Evolutionary conservation across 495 filamentous ascomycete genomes (phyloP).

Genomic region (Hypomontagnella monticulosa): DNA sequence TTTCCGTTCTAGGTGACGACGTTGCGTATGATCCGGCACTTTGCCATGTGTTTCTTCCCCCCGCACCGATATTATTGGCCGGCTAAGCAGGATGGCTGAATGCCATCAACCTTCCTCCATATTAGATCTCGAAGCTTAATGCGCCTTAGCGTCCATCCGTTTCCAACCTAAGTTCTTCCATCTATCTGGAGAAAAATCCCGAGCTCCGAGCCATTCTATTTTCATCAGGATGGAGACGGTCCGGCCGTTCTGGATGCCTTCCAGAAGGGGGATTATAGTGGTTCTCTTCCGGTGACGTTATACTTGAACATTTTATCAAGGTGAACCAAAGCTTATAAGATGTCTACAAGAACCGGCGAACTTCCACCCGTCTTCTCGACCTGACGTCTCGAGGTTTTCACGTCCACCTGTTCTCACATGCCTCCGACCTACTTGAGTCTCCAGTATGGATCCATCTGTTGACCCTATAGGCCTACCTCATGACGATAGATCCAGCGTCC

Average conservation of each 20-base stretch:
- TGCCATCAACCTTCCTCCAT: slow-evolving; percentile 13
- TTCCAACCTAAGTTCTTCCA: slow-evolving; percentile 21
- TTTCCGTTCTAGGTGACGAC: slow-evolving; percentile 16
- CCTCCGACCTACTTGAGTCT: neutral
- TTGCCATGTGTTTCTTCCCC: slow-evolving; percentile 27
- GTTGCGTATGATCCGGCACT: slow-evolving; percentile 23
- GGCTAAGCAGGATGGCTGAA: slow-evolving; percentile 36
- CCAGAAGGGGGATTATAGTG: slow-evolving; percentile 9
- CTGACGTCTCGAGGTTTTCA: neutral
- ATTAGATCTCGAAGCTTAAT: slow-evolving; percentile 13
- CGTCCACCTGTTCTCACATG: neutral
- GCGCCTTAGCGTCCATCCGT: slow-evolving; percentile 9
- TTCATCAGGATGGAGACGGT: slow-evolving; percentile 39
- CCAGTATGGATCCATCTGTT: slow-evolving; percentile 29
- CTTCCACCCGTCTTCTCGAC: neutral
- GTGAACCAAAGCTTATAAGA: slow-evolving; percentile 16
- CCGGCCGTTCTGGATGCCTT: slow-evolving; percentile 22
- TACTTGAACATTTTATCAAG: slow-evolving; percentile 1
- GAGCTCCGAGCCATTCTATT: slow-evolving; percentile 33
- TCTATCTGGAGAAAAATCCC: slow-evolving; percentile 35
- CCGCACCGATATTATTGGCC: slow-evolving; percentile 28
- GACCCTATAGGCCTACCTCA: slow-evolving; percentile 10
- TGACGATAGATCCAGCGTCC: slow-evolving; percentile 27
- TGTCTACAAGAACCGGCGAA: neutral
- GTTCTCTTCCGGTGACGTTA: slow-evolving; percentile 24